These are phyloP conservation scores for Tephrocybe rancida DNA, from an alignment of 768 basidiomycete genomes.

Conservation along the genomic window DNA sequence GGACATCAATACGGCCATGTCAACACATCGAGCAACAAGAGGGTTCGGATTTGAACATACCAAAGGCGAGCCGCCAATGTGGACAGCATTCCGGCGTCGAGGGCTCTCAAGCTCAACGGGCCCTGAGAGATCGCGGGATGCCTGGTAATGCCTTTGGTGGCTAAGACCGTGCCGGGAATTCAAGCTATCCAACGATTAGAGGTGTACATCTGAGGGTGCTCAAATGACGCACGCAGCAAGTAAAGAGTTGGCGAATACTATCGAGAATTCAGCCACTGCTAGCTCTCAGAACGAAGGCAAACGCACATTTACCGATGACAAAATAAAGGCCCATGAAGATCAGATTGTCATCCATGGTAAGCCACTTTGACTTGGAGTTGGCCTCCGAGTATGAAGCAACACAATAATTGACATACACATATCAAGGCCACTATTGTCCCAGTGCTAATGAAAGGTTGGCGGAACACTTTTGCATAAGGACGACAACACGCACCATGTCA, in stretches of 20 bases:
- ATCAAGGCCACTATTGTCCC: constrained; percentile 51
- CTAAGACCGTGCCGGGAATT: constrained; percentile 24
- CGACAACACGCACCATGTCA: constrained; percentile 32
- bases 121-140: background rate
- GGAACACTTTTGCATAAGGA: background rate
- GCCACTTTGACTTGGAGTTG: constrained; percentile 37
- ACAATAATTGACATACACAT: constrained; percentile 34
- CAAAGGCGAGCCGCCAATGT: background rate
- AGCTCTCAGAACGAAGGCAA: background rate
- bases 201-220: background rate
- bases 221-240: constrained; percentile 40
- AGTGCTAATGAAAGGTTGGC: constrained; percentile 24
- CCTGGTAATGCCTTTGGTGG: constrained; percentile 1
- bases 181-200: constrained; percentile 12
- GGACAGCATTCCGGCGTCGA: background rate
- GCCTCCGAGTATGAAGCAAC: background rate
- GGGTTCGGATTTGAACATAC: background rate
- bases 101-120: background rate
- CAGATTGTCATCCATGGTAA: constrained; percentile 40
- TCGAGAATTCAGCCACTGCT: background rate
- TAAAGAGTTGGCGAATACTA: constrained; percentile 51
- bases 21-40: background rate
- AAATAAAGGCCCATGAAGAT: constrained; percentile 44
- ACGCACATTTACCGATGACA: constrained; percentile 38
- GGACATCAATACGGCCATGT: background rate